A percentile compares a stretch with the other conserved stretches of the same genome.
Conservation (phyloP, 176 grass and related monocot species). For the Cocos nucifera region DNA sequence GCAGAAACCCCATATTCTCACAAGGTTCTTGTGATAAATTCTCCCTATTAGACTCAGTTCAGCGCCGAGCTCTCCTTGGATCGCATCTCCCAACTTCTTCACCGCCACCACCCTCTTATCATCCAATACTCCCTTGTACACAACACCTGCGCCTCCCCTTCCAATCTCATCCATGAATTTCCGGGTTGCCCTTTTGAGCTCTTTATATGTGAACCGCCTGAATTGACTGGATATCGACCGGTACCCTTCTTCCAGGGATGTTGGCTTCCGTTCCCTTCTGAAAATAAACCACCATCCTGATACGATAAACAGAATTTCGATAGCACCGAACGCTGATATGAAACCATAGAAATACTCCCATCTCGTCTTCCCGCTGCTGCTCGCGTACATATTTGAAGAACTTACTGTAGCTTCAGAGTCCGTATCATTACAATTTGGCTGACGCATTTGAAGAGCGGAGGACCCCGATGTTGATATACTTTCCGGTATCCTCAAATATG, state of each 20-base stretch:
- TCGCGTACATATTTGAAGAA: not conserved
- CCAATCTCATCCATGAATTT: constrained; percentile 22
- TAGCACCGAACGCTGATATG: constrained; percentile 3
- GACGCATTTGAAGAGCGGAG: no score
- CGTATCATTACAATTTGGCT: no score
- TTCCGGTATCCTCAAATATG: constrained; percentile 6
- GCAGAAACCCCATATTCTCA: constrained; percentile 28
- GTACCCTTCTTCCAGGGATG: constrained; percentile 12
- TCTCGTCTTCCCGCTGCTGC: not conserved
- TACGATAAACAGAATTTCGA: constrained; percentile 12
- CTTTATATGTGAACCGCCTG: constrained; percentile 16
- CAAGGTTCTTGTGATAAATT: constrained; percentile 32
- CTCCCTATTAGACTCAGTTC: constrained; percentile 21
- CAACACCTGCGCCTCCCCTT: constrained; percentile 13
- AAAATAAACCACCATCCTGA: constrained; percentile 11
- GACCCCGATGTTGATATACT: no score
- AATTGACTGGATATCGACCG: constrained; percentile 17
- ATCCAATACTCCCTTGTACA: constrained; percentile 21
- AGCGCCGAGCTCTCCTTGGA: constrained; percentile 17
- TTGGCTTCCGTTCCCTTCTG: not conserved
- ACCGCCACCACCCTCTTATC: constrained; percentile 16
- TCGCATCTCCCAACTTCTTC: constrained; percentile 23
- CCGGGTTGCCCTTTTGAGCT: constrained; percentile 11
- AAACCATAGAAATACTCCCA: constrained; percentile 24
- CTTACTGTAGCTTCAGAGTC: not conserved